Evolutionary conservation across 495 filamentous ascomycete species (phyloP).

Genomic region (Penicillium canariense): DNA sequence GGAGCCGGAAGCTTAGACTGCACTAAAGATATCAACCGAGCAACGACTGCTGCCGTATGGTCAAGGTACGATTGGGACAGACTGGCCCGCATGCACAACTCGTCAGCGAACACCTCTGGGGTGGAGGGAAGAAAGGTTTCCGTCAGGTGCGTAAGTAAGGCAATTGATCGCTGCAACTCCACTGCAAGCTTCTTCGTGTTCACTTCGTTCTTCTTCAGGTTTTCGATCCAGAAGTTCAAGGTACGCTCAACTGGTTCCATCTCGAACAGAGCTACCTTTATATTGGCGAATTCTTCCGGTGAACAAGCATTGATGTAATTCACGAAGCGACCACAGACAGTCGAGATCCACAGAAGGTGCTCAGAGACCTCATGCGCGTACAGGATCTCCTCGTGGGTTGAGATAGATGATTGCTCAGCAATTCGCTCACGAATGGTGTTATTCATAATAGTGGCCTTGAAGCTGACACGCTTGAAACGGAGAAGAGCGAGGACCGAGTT

Average conservation of each 20-base stretch:
- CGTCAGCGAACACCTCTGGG: constrained; percentile 75
- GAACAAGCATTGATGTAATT: constrained; percentile 72
- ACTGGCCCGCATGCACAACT: constrained; percentile 66
- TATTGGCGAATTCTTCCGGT: constrained; percentile 69
- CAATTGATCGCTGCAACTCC: constrained; percentile 76
- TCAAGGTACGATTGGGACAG: constrained; percentile 87
- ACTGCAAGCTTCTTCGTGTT: constrained; percentile 75
- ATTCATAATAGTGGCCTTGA: constrained; percentile 80
- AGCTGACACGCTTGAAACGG: constrained; percentile 81
- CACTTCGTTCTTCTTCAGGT: constrained; percentile 78
- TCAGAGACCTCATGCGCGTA: constrained; percentile 76
- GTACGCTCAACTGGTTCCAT: constrained; percentile 90
- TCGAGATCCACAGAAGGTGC: constrained; percentile 79
- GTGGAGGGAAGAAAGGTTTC: constrained; percentile 73
- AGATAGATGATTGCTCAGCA: constrained; percentile 50
- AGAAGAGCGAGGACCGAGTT: constrained; percentile 84
- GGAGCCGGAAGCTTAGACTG: constrained; percentile 51
- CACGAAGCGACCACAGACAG: constrained; percentile 81
- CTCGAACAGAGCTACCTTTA: constrained; percentile 78
- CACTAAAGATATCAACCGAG: constrained; percentile 60
- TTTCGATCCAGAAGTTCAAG: constrained; percentile 85
- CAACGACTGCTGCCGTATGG: constrained; percentile 65
- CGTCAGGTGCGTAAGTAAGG: constrained; percentile 79
- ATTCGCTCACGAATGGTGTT: constrained; percentile 76
- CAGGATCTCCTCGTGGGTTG: constrained; percentile 71